Evolutionary conservation across 2,329 filamentous ascomycete genomes (phyloP).

Genomic region (Phoma herbarum): DNA sequence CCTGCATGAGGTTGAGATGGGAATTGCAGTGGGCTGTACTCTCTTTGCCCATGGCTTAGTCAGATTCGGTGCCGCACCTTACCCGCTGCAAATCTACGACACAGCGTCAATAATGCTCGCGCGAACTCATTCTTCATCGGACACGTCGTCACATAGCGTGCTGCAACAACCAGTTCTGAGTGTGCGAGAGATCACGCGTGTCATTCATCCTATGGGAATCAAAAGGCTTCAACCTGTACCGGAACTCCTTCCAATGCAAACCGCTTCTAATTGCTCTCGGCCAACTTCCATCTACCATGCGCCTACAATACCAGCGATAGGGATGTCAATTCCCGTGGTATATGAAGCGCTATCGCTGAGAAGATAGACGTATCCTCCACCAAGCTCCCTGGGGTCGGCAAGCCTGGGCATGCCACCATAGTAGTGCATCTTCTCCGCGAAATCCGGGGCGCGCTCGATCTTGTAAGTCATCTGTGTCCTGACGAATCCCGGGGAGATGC

Average conservation of each 20-base stretch:
- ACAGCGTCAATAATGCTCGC: not conserved
- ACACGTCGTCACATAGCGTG: not conserved
- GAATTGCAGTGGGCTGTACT: not conserved
- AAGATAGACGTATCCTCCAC: constrained; percentile 60
- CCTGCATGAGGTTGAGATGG: not conserved
- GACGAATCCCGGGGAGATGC: constrained; percentile 86
- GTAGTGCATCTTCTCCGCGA: constrained; percentile 63
- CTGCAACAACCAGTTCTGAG: not conserved
- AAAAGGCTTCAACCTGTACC: constrained; percentile 8
- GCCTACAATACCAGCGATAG: constrained; percentile 59
- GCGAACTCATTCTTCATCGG: not conserved
- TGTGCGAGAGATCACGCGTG: not conserved
- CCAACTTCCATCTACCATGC: constrained; percentile 44
- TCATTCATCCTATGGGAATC: constrained; percentile 24
- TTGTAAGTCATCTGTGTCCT: constrained; percentile 70
- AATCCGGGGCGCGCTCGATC: constrained; percentile 60
- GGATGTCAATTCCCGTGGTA: constrained; percentile 60
- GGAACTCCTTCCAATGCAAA: constrained; percentile 38
- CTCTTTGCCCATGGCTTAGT: not conserved
- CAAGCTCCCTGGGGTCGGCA: constrained; percentile 61
- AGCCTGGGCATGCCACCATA: constrained; percentile 63
- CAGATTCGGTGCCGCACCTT: constrained; percentile 3
- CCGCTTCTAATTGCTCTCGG: constrained; percentile 1
- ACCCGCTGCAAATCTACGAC: not conserved
- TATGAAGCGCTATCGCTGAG: constrained; percentile 59